Percentiles rank a stretch among this genome's conserved stretches.
These are phyloP conservation scores for Crucihimalaya himalaica DNA, from an alignment of 345 rosid genomes.

Conservation along the genomic window DNA sequence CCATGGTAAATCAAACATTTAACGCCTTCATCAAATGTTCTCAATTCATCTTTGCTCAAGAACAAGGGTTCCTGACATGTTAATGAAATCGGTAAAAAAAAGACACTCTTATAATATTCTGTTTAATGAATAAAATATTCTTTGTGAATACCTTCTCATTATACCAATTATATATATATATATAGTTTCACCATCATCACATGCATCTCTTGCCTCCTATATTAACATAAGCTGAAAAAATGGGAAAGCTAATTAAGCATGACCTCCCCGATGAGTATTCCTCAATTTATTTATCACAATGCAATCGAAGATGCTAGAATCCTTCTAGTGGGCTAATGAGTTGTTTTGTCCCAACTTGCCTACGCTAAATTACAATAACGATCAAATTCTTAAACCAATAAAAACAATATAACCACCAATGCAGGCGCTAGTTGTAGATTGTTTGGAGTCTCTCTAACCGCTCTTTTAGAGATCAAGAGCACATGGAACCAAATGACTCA, in stretches of 20 bases:
- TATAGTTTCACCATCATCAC: neutral
- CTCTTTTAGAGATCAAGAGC: neutral
- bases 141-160: neutral
- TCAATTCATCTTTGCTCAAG: neutral
- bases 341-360: neutral
- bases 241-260: neutral
- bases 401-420: slow-evolving; percentile 26
- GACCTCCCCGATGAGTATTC: neutral
- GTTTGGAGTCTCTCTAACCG: slow-evolving; percentile 53
- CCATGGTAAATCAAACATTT: slow-evolving; percentile 63
- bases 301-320: neutral
- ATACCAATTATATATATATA: neutral
- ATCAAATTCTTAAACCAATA: neutral
- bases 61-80: neutral
- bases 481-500: neutral
- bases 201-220: neutral
- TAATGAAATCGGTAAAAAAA: neutral
- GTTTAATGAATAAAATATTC: neutral
- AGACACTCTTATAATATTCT: neutral
- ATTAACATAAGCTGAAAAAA: neutral
- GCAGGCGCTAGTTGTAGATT: slow-evolving; percentile 42
- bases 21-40: slow-evolving; percentile 26
- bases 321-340: neutral
- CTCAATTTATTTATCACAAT: neutral
- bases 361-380: neutral